Evolutionary conservation across 805 yeast species (phyloP), one percentile per base, ranked within the genome.

Genomic region (Nematodospora valgi): DNA sequence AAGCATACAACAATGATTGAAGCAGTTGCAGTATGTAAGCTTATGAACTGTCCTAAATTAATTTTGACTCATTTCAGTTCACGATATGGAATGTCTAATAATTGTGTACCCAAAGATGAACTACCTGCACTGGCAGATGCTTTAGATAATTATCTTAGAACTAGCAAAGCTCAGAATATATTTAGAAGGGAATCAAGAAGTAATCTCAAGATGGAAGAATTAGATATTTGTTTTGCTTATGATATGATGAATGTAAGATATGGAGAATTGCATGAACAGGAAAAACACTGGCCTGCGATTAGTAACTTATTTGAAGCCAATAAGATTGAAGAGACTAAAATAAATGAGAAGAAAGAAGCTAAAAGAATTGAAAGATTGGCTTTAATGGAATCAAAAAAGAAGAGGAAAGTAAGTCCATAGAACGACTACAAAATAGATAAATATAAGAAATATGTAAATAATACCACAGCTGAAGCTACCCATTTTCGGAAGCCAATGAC

Each of bases 21-120:
- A 52, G 98, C 98, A 0, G 68, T 89, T 19, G 65, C 63, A 11
- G 79, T 88, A 2, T 78, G 86, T 1, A 66, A 73, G 37, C 57
- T 64, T 23, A 91, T 93, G 98, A 60, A 72, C 15, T 87, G 89
- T 16, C 66, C 70, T 20, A 76, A 80, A 44, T 59, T 87, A 18
- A 64, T 93, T 4, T 63, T 93, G 27, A 93, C 98, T 0, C 99
- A 93, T 62, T 89, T 93, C 62, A 84, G 95, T 39, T 94, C 93
- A 44, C 71, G 99, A 43, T 93, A 86, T 41, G 60, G 70, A 5
- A 63, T 58, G 37, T 55, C 56, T 24, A 59, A 56, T 24, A 57
- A 56, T 38, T 56, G 64, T 34, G 45, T 60, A 1, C 42, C 48
- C 5, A 48, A 48, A 30, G 41, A 45, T 13, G 49, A 40, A 4